Evolutionary conservation across 768 basidiomycete species (phyloP).

Genomic region (Tulasnella sp.): DNA sequence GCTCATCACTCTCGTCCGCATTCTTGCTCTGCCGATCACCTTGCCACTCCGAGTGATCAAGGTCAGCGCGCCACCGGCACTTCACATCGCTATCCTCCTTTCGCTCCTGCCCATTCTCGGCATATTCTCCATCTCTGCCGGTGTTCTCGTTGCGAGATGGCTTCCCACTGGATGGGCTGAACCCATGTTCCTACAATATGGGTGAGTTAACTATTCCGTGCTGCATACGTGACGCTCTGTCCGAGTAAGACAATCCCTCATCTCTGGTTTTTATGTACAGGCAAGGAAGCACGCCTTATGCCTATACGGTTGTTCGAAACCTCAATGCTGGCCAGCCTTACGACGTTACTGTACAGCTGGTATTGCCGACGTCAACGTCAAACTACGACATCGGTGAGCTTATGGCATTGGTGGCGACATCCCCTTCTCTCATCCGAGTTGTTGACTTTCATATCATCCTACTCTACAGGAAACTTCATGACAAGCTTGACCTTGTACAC

Average conservation of each 20-base stretch:
- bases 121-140: constrained; percentile 51
- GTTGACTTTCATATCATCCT: not conserved
- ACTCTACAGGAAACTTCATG: constrained; percentile 60
- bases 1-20: not conserved
- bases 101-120: constrained; percentile 44
- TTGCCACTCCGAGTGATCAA: constrained; percentile 6
- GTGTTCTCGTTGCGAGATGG: constrained; percentile 63
- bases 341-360: constrained; percentile 55
- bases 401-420: not conserved
- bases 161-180: constrained; percentile 60
- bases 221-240: not conserved
- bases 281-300: constrained; percentile 54
- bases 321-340: constrained; percentile 46
- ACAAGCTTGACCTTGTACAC: constrained; percentile 48
- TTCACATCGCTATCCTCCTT: constrained; percentile 15
- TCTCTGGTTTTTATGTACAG: constrained; percentile 29
- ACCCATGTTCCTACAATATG: constrained; percentile 65
- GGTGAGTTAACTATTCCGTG: constrained; percentile 37
- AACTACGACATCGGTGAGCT: constrained; percentile 48
- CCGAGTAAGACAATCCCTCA: not conserved
- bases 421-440: too few species aligned
- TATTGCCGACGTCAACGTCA: constrained; percentile 51
- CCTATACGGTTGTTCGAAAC: constrained; percentile 42
- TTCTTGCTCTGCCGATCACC: constrained; percentile 2
- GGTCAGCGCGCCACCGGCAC: not conserved